A percentile compares a stretch with the other conserved stretches of the same genome.
These are phyloP conservation scores for Infundibulicybe gibba DNA, from an alignment of 768 basidiomycete species.

Conservation along the genomic window DNA sequence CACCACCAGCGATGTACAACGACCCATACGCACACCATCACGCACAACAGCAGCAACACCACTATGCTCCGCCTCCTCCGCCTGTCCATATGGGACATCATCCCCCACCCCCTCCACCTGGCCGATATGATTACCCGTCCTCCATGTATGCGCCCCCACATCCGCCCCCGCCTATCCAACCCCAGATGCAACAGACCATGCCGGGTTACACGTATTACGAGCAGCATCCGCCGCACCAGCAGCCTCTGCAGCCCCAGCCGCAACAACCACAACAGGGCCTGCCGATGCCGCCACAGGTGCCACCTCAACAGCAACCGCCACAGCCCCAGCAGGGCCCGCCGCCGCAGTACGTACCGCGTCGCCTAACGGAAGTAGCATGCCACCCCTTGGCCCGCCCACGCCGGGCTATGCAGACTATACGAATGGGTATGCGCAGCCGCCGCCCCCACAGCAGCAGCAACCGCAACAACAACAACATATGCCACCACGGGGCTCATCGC, in stretches of 20 bases:
- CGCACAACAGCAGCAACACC: conserved; percentile 6
- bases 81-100: conserved; percentile 17
- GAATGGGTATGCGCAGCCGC: conserved; percentile 4
- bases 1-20: conserved; percentile 5
- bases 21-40: conserved; percentile 6
- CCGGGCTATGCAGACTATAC: conserved; percentile 14
- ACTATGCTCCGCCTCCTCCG: conserved; percentile 13
- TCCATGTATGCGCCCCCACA: neutral
- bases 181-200: neutral
- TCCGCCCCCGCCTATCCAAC: neutral
- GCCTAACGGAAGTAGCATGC: neutral
- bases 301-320: conserved; percentile 23
- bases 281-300: conserved; percentile 12
- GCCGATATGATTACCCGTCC: conserved; percentile 20
- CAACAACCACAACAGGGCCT: conserved; percentile 2
- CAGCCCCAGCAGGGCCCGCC: conserved; percentile 16
- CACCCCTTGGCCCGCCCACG: conserved; percentile 12
- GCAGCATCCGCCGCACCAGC: conserved; percentile 1
- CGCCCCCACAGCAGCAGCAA: conserved; percentile 9
- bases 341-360: conserved; percentile 4
- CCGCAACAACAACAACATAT: conserved; percentile 10
- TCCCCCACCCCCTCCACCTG: conserved; percentile 16
- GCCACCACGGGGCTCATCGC: neutral
- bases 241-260: conserved; percentile 14
- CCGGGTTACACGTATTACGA: neutral